A percentile compares a stretch with the other conserved stretches of the same genome.
phyloP scores from a whole-genome alignment of 75 land plant species.

The Sequoia sempervirens region DNA sequence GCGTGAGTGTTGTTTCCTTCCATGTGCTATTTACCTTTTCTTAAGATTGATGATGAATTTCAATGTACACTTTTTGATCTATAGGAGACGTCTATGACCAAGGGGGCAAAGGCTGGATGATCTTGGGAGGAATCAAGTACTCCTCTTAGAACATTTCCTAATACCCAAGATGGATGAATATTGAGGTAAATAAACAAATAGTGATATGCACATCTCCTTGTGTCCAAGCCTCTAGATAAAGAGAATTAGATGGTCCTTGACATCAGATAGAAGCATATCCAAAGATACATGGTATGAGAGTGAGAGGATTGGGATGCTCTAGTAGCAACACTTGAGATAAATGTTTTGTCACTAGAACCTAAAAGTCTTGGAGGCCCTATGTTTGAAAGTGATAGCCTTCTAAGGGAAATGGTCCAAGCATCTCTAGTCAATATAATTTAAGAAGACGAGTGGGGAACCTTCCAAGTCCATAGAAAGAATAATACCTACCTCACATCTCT shows the following conservation, averaged over 20 bases:
- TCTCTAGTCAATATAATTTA: neutral
- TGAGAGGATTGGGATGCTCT: neutral
- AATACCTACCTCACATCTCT: neutral
- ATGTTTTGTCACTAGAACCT: neutral
- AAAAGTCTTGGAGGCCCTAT: neutral
- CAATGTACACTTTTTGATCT: neutral
- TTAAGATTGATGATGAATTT: neutral
- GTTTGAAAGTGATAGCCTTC: neutral
- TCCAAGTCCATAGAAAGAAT: neutral
- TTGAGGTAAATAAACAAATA: neutral
- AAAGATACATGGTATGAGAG: neutral
- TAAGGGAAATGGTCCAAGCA: neutral
- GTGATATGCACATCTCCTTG: neutral
- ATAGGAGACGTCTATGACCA: neutral
- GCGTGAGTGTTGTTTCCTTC: neutral
- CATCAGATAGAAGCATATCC: neutral
- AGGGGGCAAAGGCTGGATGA: neutral
- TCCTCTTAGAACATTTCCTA: too few relatives aligned
- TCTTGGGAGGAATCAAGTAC: neutral
- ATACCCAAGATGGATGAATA: neutral
- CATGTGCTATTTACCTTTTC: neutral
- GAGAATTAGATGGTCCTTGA: neutral
- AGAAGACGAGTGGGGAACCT: neutral
- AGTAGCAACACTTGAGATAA: neutral
- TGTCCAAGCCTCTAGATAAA: neutral